These are phyloP conservation scores for Phytomonas francai DNA, from an alignment of 208 protist species.

Conservation along the genomic window DNA sequence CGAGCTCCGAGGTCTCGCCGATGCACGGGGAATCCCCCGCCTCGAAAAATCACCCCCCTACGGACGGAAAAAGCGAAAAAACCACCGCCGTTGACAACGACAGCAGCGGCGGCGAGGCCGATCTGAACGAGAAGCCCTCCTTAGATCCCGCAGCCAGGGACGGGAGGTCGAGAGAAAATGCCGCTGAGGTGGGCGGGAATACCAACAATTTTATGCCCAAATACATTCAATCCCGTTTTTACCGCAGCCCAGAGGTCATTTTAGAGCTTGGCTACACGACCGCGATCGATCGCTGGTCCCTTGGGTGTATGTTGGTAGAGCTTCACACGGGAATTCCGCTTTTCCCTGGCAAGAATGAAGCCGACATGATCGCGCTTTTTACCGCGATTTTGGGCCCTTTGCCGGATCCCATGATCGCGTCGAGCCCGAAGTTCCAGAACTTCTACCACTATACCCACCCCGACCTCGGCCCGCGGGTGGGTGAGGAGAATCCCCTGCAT, in stretches of 20 bases:
- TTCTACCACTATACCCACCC: no score
- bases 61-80: conserved; percentile 19
- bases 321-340: conserved; percentile 96
- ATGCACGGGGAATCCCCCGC: no score
- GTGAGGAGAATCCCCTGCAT: no score
- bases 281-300: conserved; percentile 98
- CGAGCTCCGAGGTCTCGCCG: no score
- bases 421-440: conserved; percentile 47
- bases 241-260: conserved; percentile 96
- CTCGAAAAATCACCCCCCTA: no score
- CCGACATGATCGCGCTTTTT: conserved; percentile 93
- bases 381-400: conserved; percentile 66
- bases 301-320: conserved; percentile 98
- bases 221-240: conserved; percentile 95
- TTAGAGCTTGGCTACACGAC: conserved; percentile 92
- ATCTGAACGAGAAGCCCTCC: not conserved
- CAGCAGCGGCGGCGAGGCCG: not conserved
- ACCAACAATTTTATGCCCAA: conserved; percentile 21
- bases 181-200: not conserved
- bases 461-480: no score
- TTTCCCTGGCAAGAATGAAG: conserved; percentile 93
- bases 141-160: not conserved
- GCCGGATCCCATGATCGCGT: conserved; percentile 68
- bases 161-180: not conserved
- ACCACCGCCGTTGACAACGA: conserved; percentile 21